These are phyloP conservation scores for Cinnamomum chago DNA, from an alignment of 164 flowering plant genomes.

Conservation along the genomic window DNA sequence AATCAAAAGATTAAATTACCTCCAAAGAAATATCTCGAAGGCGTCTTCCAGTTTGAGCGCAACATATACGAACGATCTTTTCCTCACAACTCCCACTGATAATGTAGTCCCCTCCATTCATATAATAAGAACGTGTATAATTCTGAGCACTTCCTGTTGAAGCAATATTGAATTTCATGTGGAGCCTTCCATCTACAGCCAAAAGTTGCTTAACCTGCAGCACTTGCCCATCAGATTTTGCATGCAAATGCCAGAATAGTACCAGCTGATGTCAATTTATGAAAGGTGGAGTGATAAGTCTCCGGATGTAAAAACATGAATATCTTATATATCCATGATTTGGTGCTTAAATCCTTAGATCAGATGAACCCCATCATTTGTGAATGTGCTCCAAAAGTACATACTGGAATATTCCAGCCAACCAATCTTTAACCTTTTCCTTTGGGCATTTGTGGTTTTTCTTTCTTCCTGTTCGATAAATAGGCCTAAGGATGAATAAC, in stretches of 20 bases:
- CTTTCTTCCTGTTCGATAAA: not conserved
- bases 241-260: not conserved
- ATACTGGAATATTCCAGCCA: not conserved
- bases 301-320: not conserved
- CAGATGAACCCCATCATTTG: not conserved
- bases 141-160: slow-evolving; percentile 77
- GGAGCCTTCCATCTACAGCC: slow-evolving; percentile 78
- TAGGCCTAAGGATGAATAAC: not conserved
- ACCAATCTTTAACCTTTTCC: not conserved
- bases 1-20: slow-evolving; percentile 32
- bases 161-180: slow-evolving; percentile 62
- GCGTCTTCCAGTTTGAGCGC: slow-evolving; percentile 90
- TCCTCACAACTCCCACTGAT: slow-evolving; percentile 88
- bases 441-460: not conserved
- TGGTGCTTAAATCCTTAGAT: not conserved
- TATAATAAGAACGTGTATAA: slow-evolving; percentile 87
- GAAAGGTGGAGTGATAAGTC: not conserved
- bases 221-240: not conserved
- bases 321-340: not conserved
- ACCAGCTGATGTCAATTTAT: not conserved
- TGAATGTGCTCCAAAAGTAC: not conserved
- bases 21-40: slow-evolving; percentile 75
- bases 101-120: slow-evolving; percentile 85
- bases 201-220: slow-evolving; percentile 76
- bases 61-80: slow-evolving; percentile 69